Evolutionary conservation across 306 rosid genomes (phyloP), one percentile per base, ranked within the genome.

Genomic region (Malus sylvestris): DNA sequence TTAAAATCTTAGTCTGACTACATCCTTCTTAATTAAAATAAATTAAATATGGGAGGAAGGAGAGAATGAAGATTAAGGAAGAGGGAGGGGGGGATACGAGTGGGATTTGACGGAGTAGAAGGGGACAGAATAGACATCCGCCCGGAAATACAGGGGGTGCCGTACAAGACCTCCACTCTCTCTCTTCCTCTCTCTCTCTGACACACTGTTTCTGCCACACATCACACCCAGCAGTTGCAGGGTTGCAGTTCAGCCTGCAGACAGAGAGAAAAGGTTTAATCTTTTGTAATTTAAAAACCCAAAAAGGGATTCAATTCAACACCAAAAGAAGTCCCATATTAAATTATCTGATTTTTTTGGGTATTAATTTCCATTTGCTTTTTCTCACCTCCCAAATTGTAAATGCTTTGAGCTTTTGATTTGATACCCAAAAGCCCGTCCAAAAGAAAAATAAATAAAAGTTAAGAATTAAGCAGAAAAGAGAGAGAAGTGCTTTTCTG

Each of bases 41-140:
- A 45, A 45, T 12, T 5, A 12, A 71, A 55, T 0, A 30, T 35
- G 5, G 18, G 67, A 14, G 61, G 76, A 35, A 9, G 29, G 69
- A 67, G 72, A 60, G 32, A 32, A 32, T 10, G 49, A 16, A 5
- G 19, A 49, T 1, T 49, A 15, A 30, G 57, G 16, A 4, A 59
- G 44, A 8, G 11, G 1, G 8, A 0, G 20, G 19, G 7, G 19
- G 19, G 93, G 90, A 83, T 86, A 83, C 32, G 83, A 80, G 93
- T 88, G 97, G 85, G 93, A 90, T 87, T 92, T 95, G 91, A 83
- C 55, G 85, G 81, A 76, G 93, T 84, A 85, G 88, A 92, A 83
- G 92, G 91, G 97, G 98, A 92, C 98, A 92, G 87, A 87, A 91
- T 91, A 88, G 97, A 91, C 99, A 92, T 91, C 93, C 91, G 71